Evolutionary conservation across 805 yeast genomes (phyloP), one percentile per base, ranked within the genome.

Genomic region (Myxozyma mucilagina): DNA sequence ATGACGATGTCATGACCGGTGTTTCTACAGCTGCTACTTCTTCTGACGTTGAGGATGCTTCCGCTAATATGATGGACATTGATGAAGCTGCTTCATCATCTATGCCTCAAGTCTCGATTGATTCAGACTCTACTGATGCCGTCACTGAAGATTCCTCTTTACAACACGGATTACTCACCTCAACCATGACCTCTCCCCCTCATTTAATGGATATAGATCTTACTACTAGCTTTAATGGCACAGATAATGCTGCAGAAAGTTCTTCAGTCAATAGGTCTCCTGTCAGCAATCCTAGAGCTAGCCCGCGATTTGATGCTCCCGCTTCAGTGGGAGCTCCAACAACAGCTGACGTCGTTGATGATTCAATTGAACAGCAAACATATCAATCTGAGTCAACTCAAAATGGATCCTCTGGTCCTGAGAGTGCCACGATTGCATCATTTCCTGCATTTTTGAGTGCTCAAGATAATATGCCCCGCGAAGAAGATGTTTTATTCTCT

Each of bases 401-500:
- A n/a, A 48, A 42, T 16, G 62, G 31, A 24, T n/a, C 20, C 35
- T 31, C 24, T 10, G 35, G 29, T 13, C 20, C 52, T 16, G 51
- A n/a, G 44, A n/a, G 36, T 29, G 31, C 38, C 61, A 16, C 52
- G 49, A 7, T 36, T 56, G 29, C 48, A 32, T 35, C 52, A 16
- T 36, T 58, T 13, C 57, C 64, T n/a, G 52, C 66, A 31, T 61
- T 61, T 32, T 39, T 62, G 13, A 57, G 59, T 6, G 24, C 59
- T 6, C 64, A 63, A 31, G 59, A 60, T 38, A 60, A 63, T 38
- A 47, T 91, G 5, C 97, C 97, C 1, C 82, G 90, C 59, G 96
- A 89, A 65, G 97, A 93, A 72, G 99, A 93, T 71, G 89, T 93
- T 16, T 86, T 90, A 41, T 91, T 97, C 97, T 87, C 96, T 3